A percentile compares a stretch with the other conserved stretches of the same genome.
Evolutionary conservation across 2,329 filamentous ascomycete genomes (phyloP).

Genomic region (Fusarium sp.): DNA sequence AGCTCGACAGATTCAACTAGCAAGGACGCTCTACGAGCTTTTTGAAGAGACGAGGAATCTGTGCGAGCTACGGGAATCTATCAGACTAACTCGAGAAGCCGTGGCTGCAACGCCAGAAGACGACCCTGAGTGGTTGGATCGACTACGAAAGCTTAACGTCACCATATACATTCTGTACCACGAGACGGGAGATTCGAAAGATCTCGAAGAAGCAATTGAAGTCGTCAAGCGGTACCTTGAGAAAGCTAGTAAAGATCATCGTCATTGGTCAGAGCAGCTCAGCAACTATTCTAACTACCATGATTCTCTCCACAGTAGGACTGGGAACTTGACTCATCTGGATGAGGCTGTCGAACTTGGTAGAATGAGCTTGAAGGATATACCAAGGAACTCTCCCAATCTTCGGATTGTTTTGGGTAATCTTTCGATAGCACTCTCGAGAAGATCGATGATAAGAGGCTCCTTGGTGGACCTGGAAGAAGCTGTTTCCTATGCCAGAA

Average conservation of each 20-base stretch:
- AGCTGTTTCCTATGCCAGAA: not conserved
- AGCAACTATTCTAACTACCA: not conserved
- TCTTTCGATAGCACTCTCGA: not conserved
- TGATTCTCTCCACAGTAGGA: not conserved
- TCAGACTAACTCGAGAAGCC: not conserved
- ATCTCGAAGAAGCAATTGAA: not conserved
- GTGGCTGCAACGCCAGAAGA: not conserved
- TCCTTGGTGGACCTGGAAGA: not conserved
- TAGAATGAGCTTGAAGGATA: not conserved
- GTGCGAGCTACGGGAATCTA: not conserved
- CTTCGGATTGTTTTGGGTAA: not conserved
- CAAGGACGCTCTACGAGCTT: not conserved
- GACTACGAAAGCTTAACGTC: not conserved
- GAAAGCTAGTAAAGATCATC: not conserved
- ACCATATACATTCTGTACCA: not conserved
- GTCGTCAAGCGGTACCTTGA: not conserved
- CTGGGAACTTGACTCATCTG: not conserved
- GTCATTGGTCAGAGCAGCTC: not conserved
- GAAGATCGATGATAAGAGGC: not conserved
- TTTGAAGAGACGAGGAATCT: not conserved
- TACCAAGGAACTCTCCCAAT: not conserved
- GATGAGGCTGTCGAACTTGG: not conserved
- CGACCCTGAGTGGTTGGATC: not conserved
- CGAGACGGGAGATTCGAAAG: rapidly evolving
- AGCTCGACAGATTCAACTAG: not conserved